Conservation (phyloP, 345 rosid species). For the Lumnitzera racemosa region DNA sequence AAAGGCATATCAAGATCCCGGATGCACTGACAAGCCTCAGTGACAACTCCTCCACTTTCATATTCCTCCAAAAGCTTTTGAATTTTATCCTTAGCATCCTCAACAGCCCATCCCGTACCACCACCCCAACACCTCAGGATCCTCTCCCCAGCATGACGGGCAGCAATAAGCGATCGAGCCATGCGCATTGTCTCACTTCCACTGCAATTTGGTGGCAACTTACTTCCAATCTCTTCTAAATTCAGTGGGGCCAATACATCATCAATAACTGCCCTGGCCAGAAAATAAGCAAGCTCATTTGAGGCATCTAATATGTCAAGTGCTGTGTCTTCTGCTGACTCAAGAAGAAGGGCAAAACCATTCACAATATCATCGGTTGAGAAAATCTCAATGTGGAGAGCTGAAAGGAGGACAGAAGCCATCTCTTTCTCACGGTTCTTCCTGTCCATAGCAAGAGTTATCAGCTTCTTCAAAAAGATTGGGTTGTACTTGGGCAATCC, state of each 20-base stretch:
- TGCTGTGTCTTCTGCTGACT: constrained; percentile 94
- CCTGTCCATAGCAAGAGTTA: constrained; percentile 93
- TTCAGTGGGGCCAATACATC: constrained; percentile 89
- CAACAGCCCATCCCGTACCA: constrained; percentile 97
- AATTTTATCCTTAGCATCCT: constrained; percentile 98
- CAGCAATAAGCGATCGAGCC: constrained; percentile 79
- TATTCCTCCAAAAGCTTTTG: constrained; percentile 89
- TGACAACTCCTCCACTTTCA: constrained; percentile 77
- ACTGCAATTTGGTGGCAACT: constrained; percentile 67
- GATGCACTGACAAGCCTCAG: constrained; percentile 96
- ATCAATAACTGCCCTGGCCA: constrained; percentile 96
- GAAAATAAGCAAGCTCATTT: constrained; percentile 88
- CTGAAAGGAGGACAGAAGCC: constrained; percentile 93
- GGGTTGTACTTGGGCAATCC: constrained; percentile 70
- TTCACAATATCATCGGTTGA: constrained; percentile 82
- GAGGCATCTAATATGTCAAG: constrained; percentile 96
- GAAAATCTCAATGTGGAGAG: constrained; percentile 92
- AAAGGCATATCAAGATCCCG: constrained; percentile 97
- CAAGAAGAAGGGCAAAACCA: constrained; percentile 90
- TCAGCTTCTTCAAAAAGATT: constrained; percentile 75
- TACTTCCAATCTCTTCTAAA: constrained; percentile 76
- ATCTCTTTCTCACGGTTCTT: constrained; percentile 98
- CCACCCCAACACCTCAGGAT: constrained; percentile 99
- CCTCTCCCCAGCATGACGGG: constrained; percentile 97
- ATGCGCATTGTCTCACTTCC: constrained; percentile 74